Evolutionary conservation across 768 basidiomycete species (phyloP).

Genomic region (Amanita inopinata): DNA sequence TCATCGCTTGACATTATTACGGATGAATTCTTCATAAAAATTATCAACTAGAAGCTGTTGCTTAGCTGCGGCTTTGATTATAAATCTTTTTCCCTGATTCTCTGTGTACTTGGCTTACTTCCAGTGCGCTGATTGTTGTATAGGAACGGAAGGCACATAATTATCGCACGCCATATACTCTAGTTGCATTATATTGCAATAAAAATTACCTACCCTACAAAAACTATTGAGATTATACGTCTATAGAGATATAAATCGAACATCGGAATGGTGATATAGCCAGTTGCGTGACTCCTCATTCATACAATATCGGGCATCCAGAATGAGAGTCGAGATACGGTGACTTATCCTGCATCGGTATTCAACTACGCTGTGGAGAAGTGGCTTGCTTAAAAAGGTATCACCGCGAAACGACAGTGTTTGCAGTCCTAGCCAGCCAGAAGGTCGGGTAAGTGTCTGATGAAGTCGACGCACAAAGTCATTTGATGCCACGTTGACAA

Average conservation of each 20-base stretch:
- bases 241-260: neutral
- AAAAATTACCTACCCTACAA: too few species aligned
- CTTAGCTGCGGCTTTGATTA: slow-evolving; percentile 70
- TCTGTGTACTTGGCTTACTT: too few species aligned
- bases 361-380: slow-evolving; percentile 18
- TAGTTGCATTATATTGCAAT: too few species aligned
- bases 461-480: slow-evolving; percentile 17
- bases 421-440: slow-evolving; percentile 16
- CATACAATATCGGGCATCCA: neutral
- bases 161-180: too few species aligned
- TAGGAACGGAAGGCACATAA: too few species aligned
- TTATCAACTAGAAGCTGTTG: slow-evolving; percentile 88
- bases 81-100: slow-evolving; percentile 27
- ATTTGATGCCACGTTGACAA: slow-evolving; percentile 17
- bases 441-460: neutral
- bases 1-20: neutral
- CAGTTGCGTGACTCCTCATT: slow-evolving; percentile 5
- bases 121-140: too few species aligned
- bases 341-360: slow-evolving; percentile 12
- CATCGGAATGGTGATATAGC: neutral
- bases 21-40: slow-evolving; percentile 40
- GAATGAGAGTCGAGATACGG: neutral
- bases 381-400: slow-evolving; percentile 16
- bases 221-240: too few species aligned
- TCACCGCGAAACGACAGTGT: slow-evolving; percentile 17